phyloP scores from a whole-genome alignment of 306 rosid species.

The Hylodesmum podocarpum region DNA sequence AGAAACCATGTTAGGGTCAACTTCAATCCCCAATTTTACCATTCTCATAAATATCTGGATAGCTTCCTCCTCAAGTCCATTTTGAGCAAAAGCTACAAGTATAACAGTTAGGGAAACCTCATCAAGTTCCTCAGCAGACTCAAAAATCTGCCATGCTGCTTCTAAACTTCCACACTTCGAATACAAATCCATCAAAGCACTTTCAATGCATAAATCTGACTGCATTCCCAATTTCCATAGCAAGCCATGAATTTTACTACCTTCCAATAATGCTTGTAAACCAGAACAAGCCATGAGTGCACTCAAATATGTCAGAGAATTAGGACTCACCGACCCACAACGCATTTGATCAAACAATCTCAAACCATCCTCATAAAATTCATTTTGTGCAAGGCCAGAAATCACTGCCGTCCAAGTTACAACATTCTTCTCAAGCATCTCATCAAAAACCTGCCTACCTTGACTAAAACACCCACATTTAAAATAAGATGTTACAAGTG shows the following conservation, averaged over 20 bases:
- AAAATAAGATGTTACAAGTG: conserved; percentile 73
- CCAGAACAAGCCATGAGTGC: conserved; percentile 84
- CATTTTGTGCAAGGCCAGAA: conserved; percentile 77
- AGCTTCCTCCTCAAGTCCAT: conserved; percentile 86
- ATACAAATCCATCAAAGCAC: conserved; percentile 91
- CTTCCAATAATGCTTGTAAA: conserved; percentile 64
- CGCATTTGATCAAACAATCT: conserved; percentile 55
- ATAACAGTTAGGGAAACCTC: conserved; percentile 83
- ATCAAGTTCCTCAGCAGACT: conserved; percentile 71
- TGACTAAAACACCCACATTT: conserved; percentile 56
- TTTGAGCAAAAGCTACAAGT: conserved; percentile 81
- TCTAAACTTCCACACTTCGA: conserved; percentile 75
- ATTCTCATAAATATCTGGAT: conserved; percentile 69
- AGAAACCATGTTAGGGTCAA: conserved; percentile 71
- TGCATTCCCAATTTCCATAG: conserved; percentile 76
- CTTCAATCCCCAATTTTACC: conserved; percentile 57
- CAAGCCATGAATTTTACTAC: conserved; percentile 78
- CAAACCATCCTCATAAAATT: conserved; percentile 50
- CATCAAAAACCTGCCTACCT: conserved; percentile 70
- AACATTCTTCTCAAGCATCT: conserved; percentile 79
- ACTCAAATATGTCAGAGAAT: conserved; percentile 78
- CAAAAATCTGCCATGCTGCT: conserved; percentile 71
- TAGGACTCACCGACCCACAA: conserved; percentile 59
- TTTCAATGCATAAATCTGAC: conserved; percentile 69
- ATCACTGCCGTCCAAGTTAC: conserved; percentile 89